Conservation (phyloP, 108 stramenopile genomes). For the Chaetoceros muelleri region DNA sequence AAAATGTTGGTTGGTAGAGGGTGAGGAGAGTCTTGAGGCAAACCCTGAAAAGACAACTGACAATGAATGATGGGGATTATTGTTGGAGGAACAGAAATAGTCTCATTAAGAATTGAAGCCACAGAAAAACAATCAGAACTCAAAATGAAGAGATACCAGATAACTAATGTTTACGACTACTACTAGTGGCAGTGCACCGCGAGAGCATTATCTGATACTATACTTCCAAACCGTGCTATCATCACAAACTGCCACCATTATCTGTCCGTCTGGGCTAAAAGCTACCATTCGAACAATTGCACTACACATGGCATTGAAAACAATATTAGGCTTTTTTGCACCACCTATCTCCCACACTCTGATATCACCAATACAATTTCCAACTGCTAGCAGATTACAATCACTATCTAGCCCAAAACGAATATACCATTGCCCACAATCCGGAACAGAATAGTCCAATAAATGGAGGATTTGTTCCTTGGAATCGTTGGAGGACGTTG, state of each 20-base stretch:
- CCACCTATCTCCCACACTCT: slow-evolving; percentile 56
- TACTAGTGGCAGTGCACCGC: too few relatives aligned
- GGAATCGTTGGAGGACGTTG: slow-evolving; percentile 4
- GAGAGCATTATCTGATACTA: too few relatives aligned
- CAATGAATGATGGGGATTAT: too few relatives aligned
- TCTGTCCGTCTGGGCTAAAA: slow-evolving; percentile 40
- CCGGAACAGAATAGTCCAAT: slow-evolving; percentile 17
- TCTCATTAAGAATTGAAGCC: too few relatives aligned
- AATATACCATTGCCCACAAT: slow-evolving; percentile 54
- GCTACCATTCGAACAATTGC: slow-evolving; percentile 42
- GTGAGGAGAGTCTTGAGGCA: too few relatives aligned
- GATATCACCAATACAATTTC: slow-evolving; percentile 55
- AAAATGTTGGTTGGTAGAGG: too few relatives aligned
- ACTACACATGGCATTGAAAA: slow-evolving; percentile 3
- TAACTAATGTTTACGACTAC: too few relatives aligned
- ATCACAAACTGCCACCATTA: slow-evolving; percentile 40
- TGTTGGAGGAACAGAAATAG: too few relatives aligned
- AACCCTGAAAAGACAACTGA: too few relatives aligned
- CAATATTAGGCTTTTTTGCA: not conserved
- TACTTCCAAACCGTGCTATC: slow-evolving; percentile 47
- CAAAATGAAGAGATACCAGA: too few relatives aligned
- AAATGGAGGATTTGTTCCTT: not conserved
- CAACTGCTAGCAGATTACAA: slow-evolving; percentile 42
- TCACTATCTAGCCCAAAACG: slow-evolving; percentile 41
- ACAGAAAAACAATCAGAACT: too few relatives aligned